Base-by-base conservation (phyloP, 331 rosid species). In the Arachis monticola region DNA sequence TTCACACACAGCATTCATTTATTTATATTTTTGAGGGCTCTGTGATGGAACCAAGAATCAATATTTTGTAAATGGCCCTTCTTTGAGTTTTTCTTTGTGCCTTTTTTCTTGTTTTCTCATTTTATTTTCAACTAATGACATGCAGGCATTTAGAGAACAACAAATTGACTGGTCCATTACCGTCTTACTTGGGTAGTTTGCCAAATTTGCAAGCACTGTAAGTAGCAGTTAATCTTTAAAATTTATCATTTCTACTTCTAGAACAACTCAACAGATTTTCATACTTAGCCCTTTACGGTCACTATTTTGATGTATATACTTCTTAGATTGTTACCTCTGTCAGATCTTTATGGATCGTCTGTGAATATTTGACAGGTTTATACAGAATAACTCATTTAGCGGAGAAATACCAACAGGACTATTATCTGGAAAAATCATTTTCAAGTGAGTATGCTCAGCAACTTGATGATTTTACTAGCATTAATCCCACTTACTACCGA, bases 71-170 rank as follows among this genome's bases (percentile, higher is more conserved):
- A 67, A 77, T 59, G 41, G 64, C 22, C 40, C 11, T 70, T 35
- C 27, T 22, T 22, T 22, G 27, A 22, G 27, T 59, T 51, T 67
- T 64, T 66, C 45, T 5, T 0, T 31, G 14, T 30, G 12, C 22
- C 8, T n/a, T 31, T 50, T 61, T 52, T 17, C 67, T 12, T 12
- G 31, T 48, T 47, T 72, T 70, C 4, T 50, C n/a, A 51, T 5
- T 48, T 10, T 45, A 64, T 69, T 38, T 50, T 55, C 52, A 53
- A 14, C 65, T 11, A 56, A 44, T 75, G 70, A 69, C 73, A 27
- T 85, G 87, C 90, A 93, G 98, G 83, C 97, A 91, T 90, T 82
- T 93, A 45, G 98, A 93, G 93, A 88, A 93, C 85, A 93, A 93
- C 89, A 75, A 82, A 75, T 82, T 93, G 84, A 86, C 63, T 53